Evolutionary conservation across 306 rosid species (phyloP), one percentile per base, ranked within the genome.

Genomic region (Rosa multiflora): DNA sequence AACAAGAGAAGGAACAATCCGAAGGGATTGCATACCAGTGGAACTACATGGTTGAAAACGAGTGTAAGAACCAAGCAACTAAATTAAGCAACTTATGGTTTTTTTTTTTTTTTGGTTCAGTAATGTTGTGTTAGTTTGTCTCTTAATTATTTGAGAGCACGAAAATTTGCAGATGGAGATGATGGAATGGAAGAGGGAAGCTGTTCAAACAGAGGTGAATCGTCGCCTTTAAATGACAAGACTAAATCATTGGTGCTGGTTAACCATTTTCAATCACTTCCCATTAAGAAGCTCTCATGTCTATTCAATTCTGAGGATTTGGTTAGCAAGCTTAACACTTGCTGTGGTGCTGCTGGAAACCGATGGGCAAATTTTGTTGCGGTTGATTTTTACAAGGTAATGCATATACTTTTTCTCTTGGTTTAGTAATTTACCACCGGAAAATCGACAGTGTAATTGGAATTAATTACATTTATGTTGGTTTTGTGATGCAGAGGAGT

Each of bases 1-100:
- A 49, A 40, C 78, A 29, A 64, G 76, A 89, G 11, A 93, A 91
- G 72, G 93, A 93, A 82, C 79, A 87, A 80, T 77, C 83, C 21
- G 98, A 93, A 86, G 97, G 96, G 67, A 91, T 93, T 76, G 97
- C 98, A 21, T 91, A 91, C 78, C 97, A 89, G 79, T 93, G 97
- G 98, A 91, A 87, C 75, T 94, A 89, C 88, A 93, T 93, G 94
- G 94, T 93, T 75, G 97, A 91, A 78, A 93, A 93, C 74, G 91
- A 88, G 61, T 93, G 98, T 93, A 88, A 84, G 87, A 39, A 82
- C 17, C 29, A 26, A 26, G 1, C 44, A 10, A 29, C 4, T 10
- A n/a, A 20, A 29, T 8, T 8, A 21, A 21, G 5, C 49, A 56
- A 0, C 39, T 7, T 20, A 8, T 10, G 58, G 0, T 0, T 29